Evolutionary conservation across 176 grass and related monocot species (phyloP).

Genomic region (Eleusine coracana): DNA sequence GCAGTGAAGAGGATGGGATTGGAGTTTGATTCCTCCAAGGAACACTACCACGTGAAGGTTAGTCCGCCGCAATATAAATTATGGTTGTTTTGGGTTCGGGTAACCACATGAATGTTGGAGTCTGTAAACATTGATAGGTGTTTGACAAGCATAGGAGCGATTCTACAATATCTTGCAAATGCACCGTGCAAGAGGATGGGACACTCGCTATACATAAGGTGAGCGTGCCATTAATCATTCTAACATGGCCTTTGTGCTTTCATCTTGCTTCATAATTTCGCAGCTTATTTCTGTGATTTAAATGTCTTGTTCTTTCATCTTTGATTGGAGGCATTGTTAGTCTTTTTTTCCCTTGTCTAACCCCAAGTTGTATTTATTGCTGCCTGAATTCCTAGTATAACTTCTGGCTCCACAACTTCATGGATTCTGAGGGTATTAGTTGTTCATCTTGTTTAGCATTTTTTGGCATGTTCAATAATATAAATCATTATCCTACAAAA

Average conservation of each 20-base stretch:
- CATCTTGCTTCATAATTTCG: not conserved
- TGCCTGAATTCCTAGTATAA: not conserved
- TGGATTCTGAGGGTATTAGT: not conserved
- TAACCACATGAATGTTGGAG: not conserved
- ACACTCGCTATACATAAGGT: conserved; percentile 66
- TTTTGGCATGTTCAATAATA: not conserved
- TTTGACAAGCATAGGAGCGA: conserved; percentile 59
- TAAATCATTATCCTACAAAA: not conserved
- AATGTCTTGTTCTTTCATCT: not conserved
- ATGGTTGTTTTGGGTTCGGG: not conserved
- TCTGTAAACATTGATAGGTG: conserved; percentile 44
- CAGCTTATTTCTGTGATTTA: not conserved
- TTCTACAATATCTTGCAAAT: conserved; percentile 72
- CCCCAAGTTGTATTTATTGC: not conserved
- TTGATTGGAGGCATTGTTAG: not conserved
- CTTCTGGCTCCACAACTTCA: not conserved
- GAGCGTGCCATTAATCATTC: conserved; percentile 1
- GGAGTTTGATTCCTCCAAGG: conserved; percentile 40
- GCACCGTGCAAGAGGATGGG: conserved; percentile 50
- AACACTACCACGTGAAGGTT: conserved; percentile 54
- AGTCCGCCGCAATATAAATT: conserved; percentile 7
- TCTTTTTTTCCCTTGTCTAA: not conserved
- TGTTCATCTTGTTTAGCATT: not conserved
- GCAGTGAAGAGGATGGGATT: conserved; percentile 27
- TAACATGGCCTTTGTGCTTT: not conserved